Base-by-base conservation (phyloP, 768 basidiomycete genomes). In the Hypsizygus marmoreus region DNA sequence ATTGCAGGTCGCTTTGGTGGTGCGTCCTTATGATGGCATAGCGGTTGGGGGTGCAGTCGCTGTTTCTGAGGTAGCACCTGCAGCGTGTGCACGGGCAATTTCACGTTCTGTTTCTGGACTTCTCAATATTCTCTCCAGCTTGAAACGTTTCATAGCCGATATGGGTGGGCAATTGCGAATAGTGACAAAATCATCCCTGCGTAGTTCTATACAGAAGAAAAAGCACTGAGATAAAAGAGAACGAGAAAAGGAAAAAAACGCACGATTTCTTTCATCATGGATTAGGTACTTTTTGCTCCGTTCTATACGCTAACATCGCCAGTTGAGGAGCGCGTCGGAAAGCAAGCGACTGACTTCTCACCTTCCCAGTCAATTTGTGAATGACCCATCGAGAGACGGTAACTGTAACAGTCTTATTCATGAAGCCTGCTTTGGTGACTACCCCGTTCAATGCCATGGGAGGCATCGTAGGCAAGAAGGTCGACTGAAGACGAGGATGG, bases 401-500 rank as follows among this genome's bases (percentile, higher is more conserved):
- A 37, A 92, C 89, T 0, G 91, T 92, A 11, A 78, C 90, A 0
- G 90, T 92, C 62, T 91, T 91, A 43, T 82, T 73, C 89, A 92
- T 92, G 54, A 74, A 80, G 7, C 91, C 89, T 16, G 79, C 85
- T 64, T 88, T 91, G 24, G 88, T 86, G 14, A 92, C 91, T 29
- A 82, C 57, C 13, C 90, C 90, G 17, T 74, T 74, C 53, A 92
- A 78, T 12, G 82, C 68, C 81, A 91, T 84, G 20, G 90, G 88
- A 26, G 88, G 84, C 88, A 91, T 91, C 28, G 49, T 49, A 33
- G 52, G n/a, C 29, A 16, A 41, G 25, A n/a, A n/a, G n/a, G n/a
- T n/a, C n/a, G n/a, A n/a, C n/a, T n/a, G n/a, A n/a, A n/a, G n/a
- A n/a, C n/a, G n/a, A n/a, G n/a, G n/a, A n/a, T n/a, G n/a, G n/a